Evolutionary conservation across 73 alveolate genomes (phyloP).

Genomic region (Paramecium sonneborni): DNA sequence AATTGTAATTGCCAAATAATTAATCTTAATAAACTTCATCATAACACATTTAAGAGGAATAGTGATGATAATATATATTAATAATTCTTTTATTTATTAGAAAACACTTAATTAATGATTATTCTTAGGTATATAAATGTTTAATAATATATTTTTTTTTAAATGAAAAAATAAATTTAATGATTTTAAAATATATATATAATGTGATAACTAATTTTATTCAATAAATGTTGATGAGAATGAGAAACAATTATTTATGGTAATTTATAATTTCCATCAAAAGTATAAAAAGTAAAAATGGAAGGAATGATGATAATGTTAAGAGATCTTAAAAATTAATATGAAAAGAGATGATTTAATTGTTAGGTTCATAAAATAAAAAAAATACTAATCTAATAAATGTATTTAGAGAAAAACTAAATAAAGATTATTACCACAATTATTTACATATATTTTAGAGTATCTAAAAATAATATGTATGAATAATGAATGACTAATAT

Average conservation of each 20-base stretch:
- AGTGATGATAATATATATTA: neutral
- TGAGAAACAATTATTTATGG: neutral
- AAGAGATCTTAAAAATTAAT: too few species aligned
- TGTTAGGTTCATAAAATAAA: too few species aligned
- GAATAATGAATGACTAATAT: too few species aligned
- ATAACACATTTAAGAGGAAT: neutral
- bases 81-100: neutral
- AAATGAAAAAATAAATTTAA: constrained; percentile 25
- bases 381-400: too few species aligned
- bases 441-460: too few species aligned
- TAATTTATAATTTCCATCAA: neutral
- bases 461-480: too few species aligned
- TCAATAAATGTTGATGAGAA: neutral
- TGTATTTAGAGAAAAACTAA: too few species aligned
- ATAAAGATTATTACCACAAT: too few species aligned
- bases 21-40: neutral
- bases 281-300: too few species aligned
- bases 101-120: neutral
- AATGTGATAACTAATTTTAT: neutral
- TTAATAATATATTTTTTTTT: neutral
- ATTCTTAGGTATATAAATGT: neutral
- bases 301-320: too few species aligned
- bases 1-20: neutral
- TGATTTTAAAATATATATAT: too few species aligned
- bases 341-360: too few species aligned